These are phyloP conservation scores for Paramecium biaurelia DNA, from an alignment of 73 alveolate species.

Conservation along the genomic window DNA sequence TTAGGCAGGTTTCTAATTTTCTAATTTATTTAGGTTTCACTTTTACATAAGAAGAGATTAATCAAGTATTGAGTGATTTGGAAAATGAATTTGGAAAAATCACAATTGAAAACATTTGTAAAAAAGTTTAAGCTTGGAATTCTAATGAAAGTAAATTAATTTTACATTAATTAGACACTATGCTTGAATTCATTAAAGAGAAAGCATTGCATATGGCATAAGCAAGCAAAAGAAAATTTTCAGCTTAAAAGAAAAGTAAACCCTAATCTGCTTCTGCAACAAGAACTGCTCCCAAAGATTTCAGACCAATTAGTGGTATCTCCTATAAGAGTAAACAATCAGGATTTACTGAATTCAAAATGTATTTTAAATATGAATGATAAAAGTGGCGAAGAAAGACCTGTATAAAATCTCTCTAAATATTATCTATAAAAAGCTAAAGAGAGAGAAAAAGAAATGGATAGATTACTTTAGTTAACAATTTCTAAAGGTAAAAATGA, in stretches of 20 bases:
- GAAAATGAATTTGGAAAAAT: conserved; percentile 36
- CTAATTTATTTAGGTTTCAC: not conserved
- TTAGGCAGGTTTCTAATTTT: not conserved
- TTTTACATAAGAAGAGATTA: conserved; percentile 26
- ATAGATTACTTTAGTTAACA: conserved; percentile 53
- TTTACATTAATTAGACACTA: not conserved
- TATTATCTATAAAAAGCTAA: conserved; percentile 55
- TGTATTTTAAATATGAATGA: not conserved
- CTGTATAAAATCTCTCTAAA: conserved; percentile 45
- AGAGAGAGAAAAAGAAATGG: conserved; percentile 65
- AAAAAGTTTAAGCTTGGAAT: conserved; percentile 31
- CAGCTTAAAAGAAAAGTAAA: conserved; percentile 37
- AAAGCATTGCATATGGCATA: conserved; percentile 35
- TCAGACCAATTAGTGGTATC: conserved; percentile 48
- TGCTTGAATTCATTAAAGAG: conserved; percentile 44
- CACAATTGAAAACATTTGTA: conserved; percentile 22
- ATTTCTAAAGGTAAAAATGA: conserved; percentile 61
- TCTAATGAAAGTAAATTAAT: not conserved
- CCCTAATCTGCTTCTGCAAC: conserved; percentile 48
- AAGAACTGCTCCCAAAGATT: not conserved
- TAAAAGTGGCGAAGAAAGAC: conserved; percentile 16
- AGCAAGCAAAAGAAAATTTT: conserved; percentile 24
- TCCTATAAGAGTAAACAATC: conserved; percentile 45
- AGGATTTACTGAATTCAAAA: conserved; percentile 46
- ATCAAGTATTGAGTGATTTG: conserved; percentile 32